Evolutionary conservation across 2,329 filamentous ascomycete species (phyloP).

Genomic region (Gremmenia infestans): DNA sequence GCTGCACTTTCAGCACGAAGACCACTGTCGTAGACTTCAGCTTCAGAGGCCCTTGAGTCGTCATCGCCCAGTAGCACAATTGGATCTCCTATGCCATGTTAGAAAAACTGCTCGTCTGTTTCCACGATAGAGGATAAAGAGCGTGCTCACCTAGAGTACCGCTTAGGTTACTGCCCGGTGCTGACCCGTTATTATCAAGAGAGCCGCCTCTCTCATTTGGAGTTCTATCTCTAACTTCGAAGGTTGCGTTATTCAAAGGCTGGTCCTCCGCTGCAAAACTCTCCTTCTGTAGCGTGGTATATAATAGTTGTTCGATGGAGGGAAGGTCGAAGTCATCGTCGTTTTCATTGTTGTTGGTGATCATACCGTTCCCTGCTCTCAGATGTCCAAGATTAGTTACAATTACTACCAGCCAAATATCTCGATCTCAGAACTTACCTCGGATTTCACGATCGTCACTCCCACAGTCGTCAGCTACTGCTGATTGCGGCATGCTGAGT

Average conservation of each 20-base stretch:
- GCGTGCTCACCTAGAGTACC: constrained; percentile 11
- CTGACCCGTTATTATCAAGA: constrained; percentile 8
- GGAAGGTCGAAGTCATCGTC: constrained; percentile 5
- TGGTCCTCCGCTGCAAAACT: constrained; percentile 9
- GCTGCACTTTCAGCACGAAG: constrained; percentile 5
- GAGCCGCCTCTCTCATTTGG: constrained; percentile 2
- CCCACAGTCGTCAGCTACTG: neutral
- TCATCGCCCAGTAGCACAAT: constrained; percentile 4
- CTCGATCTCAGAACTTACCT: constrained; percentile 1
- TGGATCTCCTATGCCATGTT: constrained; percentile 15
- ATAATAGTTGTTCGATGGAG: constrained; percentile 15
- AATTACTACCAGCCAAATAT: constrained; percentile 4
- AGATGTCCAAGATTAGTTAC: constrained; percentile 5
- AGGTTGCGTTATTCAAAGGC: neutral
- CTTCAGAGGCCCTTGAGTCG: constrained; percentile 6
- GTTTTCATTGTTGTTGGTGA: constrained; percentile 3
- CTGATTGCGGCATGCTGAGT: constrained; percentile 9
- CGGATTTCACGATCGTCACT: neutral
- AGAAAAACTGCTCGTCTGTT: constrained; percentile 9
- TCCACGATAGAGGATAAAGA: constrained; percentile 10
- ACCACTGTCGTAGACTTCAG: constrained; percentile 5
- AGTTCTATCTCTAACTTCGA: neutral
- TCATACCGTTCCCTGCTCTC: neutral
- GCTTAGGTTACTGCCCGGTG: constrained; percentile 10
- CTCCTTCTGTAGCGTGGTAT: constrained; percentile 11